phyloP scores from a whole-genome alignment of 2,329 filamentous ascomycete genomes.

The Mariannaea elegans region DNA sequence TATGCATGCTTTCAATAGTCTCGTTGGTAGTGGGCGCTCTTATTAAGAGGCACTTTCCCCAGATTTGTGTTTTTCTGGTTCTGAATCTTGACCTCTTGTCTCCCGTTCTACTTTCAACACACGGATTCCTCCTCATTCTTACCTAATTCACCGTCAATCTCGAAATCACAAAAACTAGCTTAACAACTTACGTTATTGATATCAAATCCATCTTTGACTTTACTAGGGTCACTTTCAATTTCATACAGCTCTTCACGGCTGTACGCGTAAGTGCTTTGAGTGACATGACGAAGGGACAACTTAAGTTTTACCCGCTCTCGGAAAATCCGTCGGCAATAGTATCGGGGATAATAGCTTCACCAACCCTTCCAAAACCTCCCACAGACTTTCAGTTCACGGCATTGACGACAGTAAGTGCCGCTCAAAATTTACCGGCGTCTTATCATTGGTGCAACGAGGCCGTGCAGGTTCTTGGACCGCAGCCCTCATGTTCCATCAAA shows the following conservation, averaged over 20 bases:
- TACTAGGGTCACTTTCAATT: neutral
- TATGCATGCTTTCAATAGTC: neutral
- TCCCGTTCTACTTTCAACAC: neutral
- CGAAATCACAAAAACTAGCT: neutral
- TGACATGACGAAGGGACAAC: conserved; percentile 8
- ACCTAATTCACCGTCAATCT: neutral
- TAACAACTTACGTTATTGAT: conserved; percentile 7
- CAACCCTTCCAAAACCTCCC: neutral
- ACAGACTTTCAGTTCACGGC: too few species aligned
- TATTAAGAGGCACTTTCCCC: neutral
- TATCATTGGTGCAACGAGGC: conserved; percentile 2
- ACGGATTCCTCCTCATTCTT: neutral
- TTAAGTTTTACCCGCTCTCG: neutral
- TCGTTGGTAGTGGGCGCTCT: neutral
- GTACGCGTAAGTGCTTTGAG: conserved; percentile 9
- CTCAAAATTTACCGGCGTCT: neutral
- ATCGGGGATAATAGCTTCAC: neutral
- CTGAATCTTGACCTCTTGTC: neutral
- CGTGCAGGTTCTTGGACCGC: neutral
- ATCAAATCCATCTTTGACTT: neutral
- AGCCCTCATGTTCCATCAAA: too few species aligned
- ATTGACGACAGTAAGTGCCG: too few species aligned
- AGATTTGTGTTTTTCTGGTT: neutral
- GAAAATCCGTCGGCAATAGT: conserved; percentile 9
- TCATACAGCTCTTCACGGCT: neutral